These are phyloP conservation scores for Solanum chaucha DNA, from an alignment of 257 asterid genomes.

Conservation along the genomic window DNA sequence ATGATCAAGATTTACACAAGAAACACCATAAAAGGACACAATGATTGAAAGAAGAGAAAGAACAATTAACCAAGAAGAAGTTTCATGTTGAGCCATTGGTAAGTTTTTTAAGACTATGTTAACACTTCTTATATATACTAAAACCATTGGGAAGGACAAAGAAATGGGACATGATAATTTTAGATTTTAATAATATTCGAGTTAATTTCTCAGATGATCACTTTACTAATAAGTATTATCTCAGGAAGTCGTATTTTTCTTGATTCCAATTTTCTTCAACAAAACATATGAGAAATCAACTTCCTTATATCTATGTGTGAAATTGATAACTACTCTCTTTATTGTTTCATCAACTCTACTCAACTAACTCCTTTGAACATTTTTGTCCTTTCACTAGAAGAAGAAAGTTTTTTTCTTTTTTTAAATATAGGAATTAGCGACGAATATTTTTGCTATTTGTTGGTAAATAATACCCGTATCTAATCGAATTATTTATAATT, in stretches of 20 bases:
- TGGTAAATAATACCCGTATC: background rate
- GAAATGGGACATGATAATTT: background rate
- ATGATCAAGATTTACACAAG: background rate
- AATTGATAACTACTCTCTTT: background rate
- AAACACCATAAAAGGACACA: constrained; percentile 4
- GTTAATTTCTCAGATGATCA: background rate
- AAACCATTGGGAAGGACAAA: background rate
- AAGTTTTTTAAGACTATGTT: background rate
- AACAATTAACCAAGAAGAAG: background rate
- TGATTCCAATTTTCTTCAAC: background rate
- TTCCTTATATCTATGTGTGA: background rate
- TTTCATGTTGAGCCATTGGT: constrained; percentile 7
- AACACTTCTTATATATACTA: background rate
- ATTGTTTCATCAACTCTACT: background rate
- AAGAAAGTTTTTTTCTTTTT: too few relatives aligned
- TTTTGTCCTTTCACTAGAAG: background rate
- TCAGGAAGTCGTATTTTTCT: background rate
- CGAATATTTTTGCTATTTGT: background rate
- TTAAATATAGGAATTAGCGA: background rate
- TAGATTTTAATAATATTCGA: background rate
- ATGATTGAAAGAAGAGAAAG: constrained; percentile 11
- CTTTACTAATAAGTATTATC: background rate
- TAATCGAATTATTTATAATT: background rate
- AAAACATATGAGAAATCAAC: background rate
- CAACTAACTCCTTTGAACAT: background rate